Conservation (phyloP, 345 rosid species). For the Ceriops decandra region DNA sequence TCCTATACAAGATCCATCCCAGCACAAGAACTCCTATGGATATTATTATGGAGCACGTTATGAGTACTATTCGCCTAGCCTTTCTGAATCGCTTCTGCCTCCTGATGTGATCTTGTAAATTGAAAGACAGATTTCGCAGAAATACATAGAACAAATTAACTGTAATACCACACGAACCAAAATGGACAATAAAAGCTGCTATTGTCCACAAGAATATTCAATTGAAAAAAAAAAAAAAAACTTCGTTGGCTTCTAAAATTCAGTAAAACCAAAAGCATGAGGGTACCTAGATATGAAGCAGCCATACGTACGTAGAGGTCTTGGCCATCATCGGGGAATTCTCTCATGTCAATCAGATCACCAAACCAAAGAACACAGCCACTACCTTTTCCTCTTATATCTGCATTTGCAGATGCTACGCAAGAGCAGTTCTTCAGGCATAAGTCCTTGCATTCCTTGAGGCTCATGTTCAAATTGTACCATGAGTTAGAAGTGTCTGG, state of each 20-base stretch:
- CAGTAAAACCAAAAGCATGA: background rate
- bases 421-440: constrained; percentile 24
- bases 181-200: background rate
- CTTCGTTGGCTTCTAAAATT: background rate
- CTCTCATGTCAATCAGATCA: constrained; percentile 20
- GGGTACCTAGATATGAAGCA: constrained; percentile 20
- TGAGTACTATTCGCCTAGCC: constrained; percentile 12
- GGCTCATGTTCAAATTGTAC: constrained; percentile 11
- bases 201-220: too few relatives aligned
- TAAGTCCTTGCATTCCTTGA: constrained; percentile 12
- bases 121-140: background rate
- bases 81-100: background rate
- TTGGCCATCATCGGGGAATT: constrained; percentile 10
- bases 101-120: constrained; percentile 8
- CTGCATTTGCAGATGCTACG: constrained; percentile 17
- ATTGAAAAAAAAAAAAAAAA: too few relatives aligned
- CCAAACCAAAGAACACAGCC: constrained; percentile 28
- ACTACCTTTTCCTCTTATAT: constrained; percentile 13
- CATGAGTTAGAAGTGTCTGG: constrained; percentile 21
- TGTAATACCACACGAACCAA: background rate
- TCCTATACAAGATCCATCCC: constrained; percentile 5
- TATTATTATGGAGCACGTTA: background rate
- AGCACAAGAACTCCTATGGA: constrained; percentile 3
- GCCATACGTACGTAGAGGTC: constrained; percentile 17
- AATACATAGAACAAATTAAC: background rate